Evolutionary conservation across 257 asterid species (phyloP).

Genomic region (Solanum sejunctum): DNA sequence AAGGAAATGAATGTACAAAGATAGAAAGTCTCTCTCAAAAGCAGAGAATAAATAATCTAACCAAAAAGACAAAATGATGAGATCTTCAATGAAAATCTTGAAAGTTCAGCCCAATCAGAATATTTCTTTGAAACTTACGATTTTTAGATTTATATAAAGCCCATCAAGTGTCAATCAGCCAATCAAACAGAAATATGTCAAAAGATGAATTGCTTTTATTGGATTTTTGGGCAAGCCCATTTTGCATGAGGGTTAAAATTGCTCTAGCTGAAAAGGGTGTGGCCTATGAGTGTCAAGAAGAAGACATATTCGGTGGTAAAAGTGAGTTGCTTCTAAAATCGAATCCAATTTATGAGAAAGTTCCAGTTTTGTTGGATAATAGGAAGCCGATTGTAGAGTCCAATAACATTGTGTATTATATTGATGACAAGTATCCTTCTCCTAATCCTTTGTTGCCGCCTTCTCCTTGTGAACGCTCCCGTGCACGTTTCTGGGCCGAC

Average conservation of each 20-base stretch:
- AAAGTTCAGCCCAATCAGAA: background rate
- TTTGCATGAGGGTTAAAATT: constrained; percentile 33
- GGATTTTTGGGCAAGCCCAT: constrained; percentile 63
- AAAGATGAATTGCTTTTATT: constrained; percentile 32
- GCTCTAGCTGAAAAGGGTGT: constrained; percentile 58
- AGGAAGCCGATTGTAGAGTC: constrained; percentile 66
- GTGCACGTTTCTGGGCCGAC: constrained; percentile 76
- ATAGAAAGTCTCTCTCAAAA: too few relatives aligned
- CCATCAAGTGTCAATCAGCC: background rate
- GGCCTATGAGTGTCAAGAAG: constrained; percentile 29
- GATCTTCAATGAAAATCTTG: background rate
- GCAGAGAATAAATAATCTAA: background rate
- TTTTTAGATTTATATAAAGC: background rate
- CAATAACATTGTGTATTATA: constrained; percentile 50
- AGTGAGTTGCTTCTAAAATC: constrained; percentile 50
- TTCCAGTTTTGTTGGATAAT: constrained; percentile 59
- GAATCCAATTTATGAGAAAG: constrained; percentile 58
- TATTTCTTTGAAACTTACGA: background rate
- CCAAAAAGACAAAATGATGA: background rate
- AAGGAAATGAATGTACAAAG: background rate
- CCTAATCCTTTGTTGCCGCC: constrained; percentile 33
- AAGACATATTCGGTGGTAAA: constrained; percentile 46
- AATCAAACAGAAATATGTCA: constrained; percentile 19
- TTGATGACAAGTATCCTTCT: constrained; percentile 52
- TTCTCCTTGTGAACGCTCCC: constrained; percentile 40